These are phyloP conservation scores for Leishmania arabica DNA, from an alignment of 208 protist species.

Conservation along the genomic window DNA sequence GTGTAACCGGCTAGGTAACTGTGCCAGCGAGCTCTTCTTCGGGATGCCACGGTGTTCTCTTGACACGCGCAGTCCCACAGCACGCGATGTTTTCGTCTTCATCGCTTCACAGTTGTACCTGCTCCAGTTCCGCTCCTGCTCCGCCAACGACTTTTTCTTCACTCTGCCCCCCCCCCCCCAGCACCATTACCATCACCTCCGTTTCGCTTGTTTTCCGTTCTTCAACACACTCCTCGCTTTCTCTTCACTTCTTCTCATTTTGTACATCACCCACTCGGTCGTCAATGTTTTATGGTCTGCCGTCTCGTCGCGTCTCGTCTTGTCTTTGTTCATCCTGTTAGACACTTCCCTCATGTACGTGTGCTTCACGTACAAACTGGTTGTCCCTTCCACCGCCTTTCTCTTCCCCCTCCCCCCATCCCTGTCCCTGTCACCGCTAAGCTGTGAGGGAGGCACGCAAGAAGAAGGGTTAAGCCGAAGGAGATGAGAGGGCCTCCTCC, in stretches of 20 bases:
- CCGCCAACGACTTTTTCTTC: not conserved
- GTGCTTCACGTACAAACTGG: not conserved
- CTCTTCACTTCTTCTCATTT: not conserved
- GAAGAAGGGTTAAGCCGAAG: not conserved
- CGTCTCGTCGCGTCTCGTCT: too few species aligned
- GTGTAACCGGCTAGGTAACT: not conserved
- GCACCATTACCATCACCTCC: not conserved
- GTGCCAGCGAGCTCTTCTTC: not conserved
- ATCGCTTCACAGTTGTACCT: not conserved
- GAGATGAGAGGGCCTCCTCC: not conserved
- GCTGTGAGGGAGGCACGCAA: not conserved
- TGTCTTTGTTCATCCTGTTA: not conserved
- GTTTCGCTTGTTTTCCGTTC: not conserved
- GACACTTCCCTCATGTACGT: not conserved
- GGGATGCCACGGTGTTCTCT: not conserved
- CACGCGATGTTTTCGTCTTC: not conserved
- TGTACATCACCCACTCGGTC: not conserved
- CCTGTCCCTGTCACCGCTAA: not conserved
- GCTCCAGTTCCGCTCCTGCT: not conserved
- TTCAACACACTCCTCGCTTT: not conserved
- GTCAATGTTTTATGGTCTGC: not conserved
- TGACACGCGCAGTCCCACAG: not conserved
- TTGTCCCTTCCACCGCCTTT: not conserved
- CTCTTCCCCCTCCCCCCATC: not conserved
- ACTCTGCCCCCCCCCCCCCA: not conserved